Evolutionary conservation across 2,329 filamentous ascomycete genomes (phyloP).

Genomic region (Talaromyces islandicus): DNA sequence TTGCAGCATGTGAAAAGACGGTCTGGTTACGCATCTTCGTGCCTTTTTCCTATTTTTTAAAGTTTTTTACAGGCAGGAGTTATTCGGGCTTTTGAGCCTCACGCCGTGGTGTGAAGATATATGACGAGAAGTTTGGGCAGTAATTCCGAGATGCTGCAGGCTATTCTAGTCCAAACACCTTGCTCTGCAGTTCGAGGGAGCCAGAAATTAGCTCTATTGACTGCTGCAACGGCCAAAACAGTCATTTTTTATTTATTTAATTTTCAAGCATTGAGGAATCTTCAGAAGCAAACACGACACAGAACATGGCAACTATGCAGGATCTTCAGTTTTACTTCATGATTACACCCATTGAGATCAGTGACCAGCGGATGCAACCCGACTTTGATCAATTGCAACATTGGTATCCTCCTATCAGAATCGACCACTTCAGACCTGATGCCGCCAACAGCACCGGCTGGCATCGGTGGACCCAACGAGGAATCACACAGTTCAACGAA

Average conservation of each 20-base stretch:
- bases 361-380: neutral
- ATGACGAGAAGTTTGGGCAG: neutral
- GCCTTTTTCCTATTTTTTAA: neutral
- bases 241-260: neutral
- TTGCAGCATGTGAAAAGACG: neutral
- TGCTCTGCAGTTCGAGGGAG: neutral
- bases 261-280: neutral
- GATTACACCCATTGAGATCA: conserved; percentile 7
- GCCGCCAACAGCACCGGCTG: conserved; percentile 4
- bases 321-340: conserved; percentile 7
- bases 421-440: neutral
- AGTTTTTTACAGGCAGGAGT: neutral
- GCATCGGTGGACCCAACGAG: conserved; percentile 3
- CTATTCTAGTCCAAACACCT: neutral
- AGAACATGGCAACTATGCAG: neutral
- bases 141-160: neutral
- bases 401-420: conserved; percentile 5
- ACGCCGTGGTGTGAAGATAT: neutral
- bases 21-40: neutral
- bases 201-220: neutral
- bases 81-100: neutral
- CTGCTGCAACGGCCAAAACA: neutral
- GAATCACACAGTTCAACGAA: neutral
- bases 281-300: neutral
- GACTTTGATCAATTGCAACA: neutral